Evolutionary conservation across 1,284 basidiomycete species (phyloP), one percentile per base, ranked within the genome.

Genomic region (Hypsizygus ulmarius): DNA sequence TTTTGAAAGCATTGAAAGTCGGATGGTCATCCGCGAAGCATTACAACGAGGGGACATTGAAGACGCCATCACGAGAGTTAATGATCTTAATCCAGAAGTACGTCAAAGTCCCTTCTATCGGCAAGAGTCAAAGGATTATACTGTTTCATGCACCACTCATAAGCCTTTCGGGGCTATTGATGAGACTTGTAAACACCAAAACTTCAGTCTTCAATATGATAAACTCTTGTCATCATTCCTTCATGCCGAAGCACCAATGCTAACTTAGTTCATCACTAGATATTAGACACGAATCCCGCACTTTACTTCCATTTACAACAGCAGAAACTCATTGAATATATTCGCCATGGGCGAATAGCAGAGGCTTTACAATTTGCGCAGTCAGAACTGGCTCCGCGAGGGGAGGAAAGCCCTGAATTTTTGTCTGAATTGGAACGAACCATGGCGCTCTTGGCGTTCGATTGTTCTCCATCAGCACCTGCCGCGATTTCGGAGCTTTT

Each of bases 131-230:
- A 65, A 89, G 69, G 92, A 95, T 95, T 93, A 86, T 78, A 89
- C 62, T 61, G 68, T 81, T 87, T 91, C 93, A 97, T 97, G 95
- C 95, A 98, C 95, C 95, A 97, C 94, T 89, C 95, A 84, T 78
- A 97, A 87, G 76, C 83, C 63, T 64, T 64, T 58, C 39, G 47
- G 68, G 77, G 83, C 78, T 81, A 72, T 67, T 89, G 89, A 86
- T 84, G 89, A 90, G 67, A 82, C 64, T 68, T 58, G 59, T 67
- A 71, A 70, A 80, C 69, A 79, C 74, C 76, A 81, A 83, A 84
- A 84, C 85, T 90, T 89, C 87, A 89, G 87, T 90, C 86, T 90
- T 90, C 85, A 90, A 90, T 85, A 90, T 90, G 88, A 88, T 79
- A 60, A 55, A 55, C 56, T 55, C 55, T 54, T 46, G 27, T 55